These are phyloP conservation scores for Penicillium sp. DNA, from an alignment of 2,329 filamentous ascomycete genomes.

Conservation along the genomic window DNA sequence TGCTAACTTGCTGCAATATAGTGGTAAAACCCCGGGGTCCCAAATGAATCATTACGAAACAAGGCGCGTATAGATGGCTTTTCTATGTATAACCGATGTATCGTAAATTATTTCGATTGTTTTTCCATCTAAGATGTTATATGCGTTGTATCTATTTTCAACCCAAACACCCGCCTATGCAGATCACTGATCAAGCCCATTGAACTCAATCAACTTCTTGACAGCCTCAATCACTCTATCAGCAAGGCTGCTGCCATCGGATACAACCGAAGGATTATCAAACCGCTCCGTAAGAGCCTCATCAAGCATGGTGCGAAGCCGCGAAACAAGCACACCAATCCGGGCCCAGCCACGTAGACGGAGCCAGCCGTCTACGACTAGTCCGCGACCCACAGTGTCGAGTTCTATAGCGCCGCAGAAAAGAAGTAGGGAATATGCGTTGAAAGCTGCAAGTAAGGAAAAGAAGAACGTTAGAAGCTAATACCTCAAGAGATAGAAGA, in stretches of 20 bases:
- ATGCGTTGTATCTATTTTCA: neutral
- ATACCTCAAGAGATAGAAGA: neutral
- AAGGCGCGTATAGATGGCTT: neutral
- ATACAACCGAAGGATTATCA: conserved; percentile 65
- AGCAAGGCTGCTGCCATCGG: conserved; percentile 36
- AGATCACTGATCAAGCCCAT: conserved; percentile 67
- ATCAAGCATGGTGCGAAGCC: conserved; percentile 83
- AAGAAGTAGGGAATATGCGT: conserved; percentile 80
- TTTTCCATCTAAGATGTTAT: neutral
- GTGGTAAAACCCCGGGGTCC: too few species aligned
- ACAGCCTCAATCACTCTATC: conserved; percentile 69
- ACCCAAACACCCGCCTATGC: neutral
- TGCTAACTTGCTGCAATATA: too few species aligned
- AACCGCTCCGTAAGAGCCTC: conserved; percentile 76
- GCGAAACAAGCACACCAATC: conserved; percentile 82
- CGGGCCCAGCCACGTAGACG: conserved; percentile 85
- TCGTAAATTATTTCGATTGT: neutral
- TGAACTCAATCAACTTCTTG: conserved; percentile 77
- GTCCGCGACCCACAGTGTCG: conserved; percentile 80
- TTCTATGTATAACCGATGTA: neutral
- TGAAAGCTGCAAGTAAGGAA: conserved; percentile 58
- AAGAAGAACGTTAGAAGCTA: conserved; percentile 5
- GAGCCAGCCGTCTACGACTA: conserved; percentile 91
- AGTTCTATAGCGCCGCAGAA: conserved; percentile 83
- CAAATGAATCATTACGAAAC: too few species aligned